Base-by-base conservation (phyloP, 352 stramenopile species). In the Peronosclerospora sorghi region DNA sequence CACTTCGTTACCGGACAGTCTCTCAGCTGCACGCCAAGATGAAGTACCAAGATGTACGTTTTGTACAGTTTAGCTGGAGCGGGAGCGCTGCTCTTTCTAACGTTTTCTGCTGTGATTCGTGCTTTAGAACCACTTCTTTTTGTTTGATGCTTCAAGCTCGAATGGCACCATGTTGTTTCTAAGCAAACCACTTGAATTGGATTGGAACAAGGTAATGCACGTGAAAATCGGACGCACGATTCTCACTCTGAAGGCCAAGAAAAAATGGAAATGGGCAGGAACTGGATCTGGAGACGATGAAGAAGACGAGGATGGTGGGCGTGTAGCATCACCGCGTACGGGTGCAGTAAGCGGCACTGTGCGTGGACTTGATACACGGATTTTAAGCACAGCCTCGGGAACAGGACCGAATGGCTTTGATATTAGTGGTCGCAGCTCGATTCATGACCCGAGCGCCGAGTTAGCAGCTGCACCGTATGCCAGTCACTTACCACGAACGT, bases 111-210 rank as follows among this genome's bases (percentile, higher is more conserved):
- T n/a, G n/a, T n/a, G n/a, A n/a, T n/a, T n/a, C n/a, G n/a, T n/a
- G n/a, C n/a, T n/a, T n/a, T n/a, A n/a, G n/a, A n/a, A n/a, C n/a
- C n/a, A n/a, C n/a, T n/a, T n/a, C n/a, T n/a, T n/a, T n/a, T n/a
- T n/a, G n/a, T n/a, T 66, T 47, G 78, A 90, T 44, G 75, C 73
- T 3, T 56, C 59, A 20, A 86, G 73, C 38, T 90, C 78, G n/a
- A 90, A 90, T 46, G 78, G 78, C 19, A 90, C 78, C 14, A 90
- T 90, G 78, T 51, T 90, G 26, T 90, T 90, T 39, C 48, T 90
- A 30, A 87, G 71, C 43, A 78, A 73, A 23, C 78, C 78, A 2
- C 55, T 90, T 14, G 73, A 90, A 44, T 43, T 90, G 48, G 78
- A 90, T 7, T 90, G 75, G 75, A 84, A 84, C 51, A 86, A 88